Base-by-base conservation (phyloP, 2,329 filamentous ascomycete species). In the Hypoxylon sp. region DNA sequence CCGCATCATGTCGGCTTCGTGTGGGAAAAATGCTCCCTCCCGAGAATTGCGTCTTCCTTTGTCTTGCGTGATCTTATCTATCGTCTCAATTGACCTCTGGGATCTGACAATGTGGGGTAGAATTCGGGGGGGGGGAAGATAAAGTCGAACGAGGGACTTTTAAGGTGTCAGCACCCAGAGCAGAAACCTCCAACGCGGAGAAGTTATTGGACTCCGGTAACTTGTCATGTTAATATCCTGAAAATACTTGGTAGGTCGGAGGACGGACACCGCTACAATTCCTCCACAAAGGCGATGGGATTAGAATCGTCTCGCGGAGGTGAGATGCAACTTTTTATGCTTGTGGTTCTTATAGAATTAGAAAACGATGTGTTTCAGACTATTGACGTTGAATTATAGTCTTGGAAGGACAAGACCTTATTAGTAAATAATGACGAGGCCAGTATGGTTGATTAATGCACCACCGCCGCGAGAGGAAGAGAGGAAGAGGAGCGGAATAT, bases 191-290 rank as follows among this genome's bases (percentile, higher is more conserved):
- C 74, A 73, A 65, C 67, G 67, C 68, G 72, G 74, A 73, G 72
- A 74, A 65, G 70, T 64, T 55, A 64, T 65, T 62, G 69, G 65
- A 57, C 64, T 70, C 66, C 66, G 71, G 68, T 73, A 72, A 69
- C 69, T 71, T 68, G 70, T 75, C 75, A 77, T 78, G 73, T 75
- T 78, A 76, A 62, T 71, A 60, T 68, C 60, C 62, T 63, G 62
- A 55, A 50, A 36, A 37, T 51, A 46, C 27, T n/a, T 59, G 53
- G 52, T 54, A 53, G 57, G 51, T 64, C 51, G 58, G 54, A 40
- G 63, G 63, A 59, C 63, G 57, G 61, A 61, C 42, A 56, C 60
- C 60, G 63, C 65, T 63, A 59, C 62, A 60, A 57, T 55, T 63
- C 62, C 65, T 64, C 63, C 62, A 55, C 55, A 55, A 57, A 42